Evolutionary conservation across 2,329 filamentous ascomycete species (phyloP).

Genomic region (Fusarium oxysporum): DNA sequence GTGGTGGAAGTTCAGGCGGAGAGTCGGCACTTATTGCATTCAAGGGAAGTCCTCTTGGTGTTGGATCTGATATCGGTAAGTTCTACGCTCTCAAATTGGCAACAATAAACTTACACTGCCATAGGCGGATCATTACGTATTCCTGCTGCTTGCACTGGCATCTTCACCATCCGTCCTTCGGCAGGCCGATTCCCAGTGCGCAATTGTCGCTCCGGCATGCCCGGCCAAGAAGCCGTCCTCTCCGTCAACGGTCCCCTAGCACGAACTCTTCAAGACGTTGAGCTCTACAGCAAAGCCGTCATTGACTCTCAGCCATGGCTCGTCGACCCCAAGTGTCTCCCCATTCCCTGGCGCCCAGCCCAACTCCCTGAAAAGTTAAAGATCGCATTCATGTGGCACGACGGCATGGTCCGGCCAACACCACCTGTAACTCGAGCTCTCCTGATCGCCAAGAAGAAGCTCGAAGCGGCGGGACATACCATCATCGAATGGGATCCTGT

Average conservation of each 20-base stretch:
- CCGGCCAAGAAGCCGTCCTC: slow-evolving; percentile 72
- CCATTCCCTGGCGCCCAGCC: slow-evolving; percentile 65
- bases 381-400: slow-evolving; percentile 73
- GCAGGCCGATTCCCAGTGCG: slow-evolving; percentile 70
- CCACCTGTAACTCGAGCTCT: slow-evolving; percentile 72
- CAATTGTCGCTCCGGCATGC: slow-evolving; percentile 66
- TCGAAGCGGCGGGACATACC: slow-evolving; percentile 61
- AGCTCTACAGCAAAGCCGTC: slow-evolving; percentile 64
- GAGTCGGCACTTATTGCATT: slow-evolving; percentile 73
- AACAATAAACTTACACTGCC: fast-evolving
- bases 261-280: slow-evolving; percentile 65
- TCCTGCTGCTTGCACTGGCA: slow-evolving; percentile 67
- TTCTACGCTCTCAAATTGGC: fast-evolving
- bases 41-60: slow-evolving; percentile 68
- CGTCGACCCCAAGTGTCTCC: slow-evolving; percentile 66
- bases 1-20: slow-evolving; percentile 75
- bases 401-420: slow-evolving; percentile 73
- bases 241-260: slow-evolving; percentile 74
- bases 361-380: slow-evolving; percentile 56
- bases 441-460: slow-evolving; percentile 54
- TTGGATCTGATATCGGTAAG: slow-evolving; percentile 71
- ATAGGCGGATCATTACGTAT: slow-evolving; percentile 64
- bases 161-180: slow-evolving; percentile 68
- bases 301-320: slow-evolving; percentile 67
- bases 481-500: slow-evolving; percentile 63